A percentile compares a stretch with the other conserved stretches of the same genome.
phyloP scores from a whole-genome alignment of 1,284 basidiomycete species.

The Dichomitus squalens region DNA sequence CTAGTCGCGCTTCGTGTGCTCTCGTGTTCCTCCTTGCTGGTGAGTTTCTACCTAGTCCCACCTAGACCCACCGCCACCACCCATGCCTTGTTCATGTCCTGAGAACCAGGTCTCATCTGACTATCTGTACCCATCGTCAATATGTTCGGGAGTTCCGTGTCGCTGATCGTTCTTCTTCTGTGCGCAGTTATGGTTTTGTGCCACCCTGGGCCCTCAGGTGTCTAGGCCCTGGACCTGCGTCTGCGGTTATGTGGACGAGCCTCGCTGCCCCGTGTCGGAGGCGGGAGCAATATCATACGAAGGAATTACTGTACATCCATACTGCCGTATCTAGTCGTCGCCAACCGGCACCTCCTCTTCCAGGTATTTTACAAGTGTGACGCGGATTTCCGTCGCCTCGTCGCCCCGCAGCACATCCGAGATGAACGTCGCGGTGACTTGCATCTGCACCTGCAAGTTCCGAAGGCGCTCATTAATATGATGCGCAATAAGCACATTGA shows the following conservation, averaged over 20 bases:
- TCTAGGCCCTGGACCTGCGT: neutral
- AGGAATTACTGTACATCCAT: conserved; percentile 23
- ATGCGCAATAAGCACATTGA: conserved; percentile 11
- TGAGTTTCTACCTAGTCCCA: neutral
- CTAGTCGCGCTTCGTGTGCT: neutral
- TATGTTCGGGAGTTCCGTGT: neutral
- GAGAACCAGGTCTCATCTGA: neutral
- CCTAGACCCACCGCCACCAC: neutral
- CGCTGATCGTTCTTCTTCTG: conserved; percentile 7
- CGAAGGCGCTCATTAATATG: neutral
- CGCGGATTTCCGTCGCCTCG: conserved; percentile 92
- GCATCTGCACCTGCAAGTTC: conserved; percentile 84
- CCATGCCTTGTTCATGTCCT: neutral
- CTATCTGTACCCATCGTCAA: neutral
- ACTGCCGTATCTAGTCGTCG: conserved; percentile 58
- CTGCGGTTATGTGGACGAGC: neutral
- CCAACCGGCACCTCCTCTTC: conserved; percentile 92
- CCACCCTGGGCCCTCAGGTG: conserved; percentile 1
- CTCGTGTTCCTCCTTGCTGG: neutral
- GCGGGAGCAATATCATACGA: conserved; percentile 4
- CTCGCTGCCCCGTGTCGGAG: neutral
- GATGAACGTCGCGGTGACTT: conserved; percentile 89
- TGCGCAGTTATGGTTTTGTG: neutral
- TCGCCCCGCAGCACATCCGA: conserved; percentile 93
- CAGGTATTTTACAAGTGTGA: conserved; percentile 87